Evolutionary conservation across 164 flowering plant genomes (phyloP), one percentile per base, ranked within the genome.

Genomic region (Aristolochia californica): DNA sequence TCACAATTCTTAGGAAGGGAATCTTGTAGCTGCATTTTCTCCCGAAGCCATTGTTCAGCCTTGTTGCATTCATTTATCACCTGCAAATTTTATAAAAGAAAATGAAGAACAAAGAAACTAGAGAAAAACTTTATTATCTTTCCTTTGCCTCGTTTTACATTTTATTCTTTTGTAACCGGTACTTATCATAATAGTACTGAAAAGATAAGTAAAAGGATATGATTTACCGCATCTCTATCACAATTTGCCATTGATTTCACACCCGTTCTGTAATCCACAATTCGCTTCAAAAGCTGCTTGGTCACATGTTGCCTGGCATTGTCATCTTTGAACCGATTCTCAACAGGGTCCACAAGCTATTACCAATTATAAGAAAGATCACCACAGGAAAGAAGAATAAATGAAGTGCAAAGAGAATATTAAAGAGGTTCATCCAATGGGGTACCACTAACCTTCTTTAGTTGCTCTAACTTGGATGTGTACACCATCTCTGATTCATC

Each of bases 271-370:
- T 79, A 66, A 30, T 81, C 88, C 40, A 56, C 78, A 30, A 91
- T 84, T 69, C 74, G 66, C 5, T 84, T 75, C 44, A 81, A 62
- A 47, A 88, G 74, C 68, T 70, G 76, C 63, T 72, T 76, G 38
- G 80, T 72, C 56, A 86, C 88, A 59, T 77, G 78, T 43, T 74
- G 80, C 72, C 96, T 73, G 43, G 83, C 79, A 69, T 84, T 94
- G 62, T 79, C 91, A 58, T 91, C 96, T 65, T 80, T 84, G 50
- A 77, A 87, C 45, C 97, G 88, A 53, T 57, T 72, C 70, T 83
- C 89, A 66, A 88, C 72, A 18, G 94, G 97, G 74, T 91, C 94
- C 65, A 85, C 89, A 76, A 91, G 64, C 97, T 90, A 63, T 45
- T 14, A 21, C 27, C 43, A 48, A 18, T 14, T 49, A 66, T 53